phyloP scores from a whole-genome alignment of 2,329 filamentous ascomycete genomes.

The Emmonsiellopsis sp. region DNA sequence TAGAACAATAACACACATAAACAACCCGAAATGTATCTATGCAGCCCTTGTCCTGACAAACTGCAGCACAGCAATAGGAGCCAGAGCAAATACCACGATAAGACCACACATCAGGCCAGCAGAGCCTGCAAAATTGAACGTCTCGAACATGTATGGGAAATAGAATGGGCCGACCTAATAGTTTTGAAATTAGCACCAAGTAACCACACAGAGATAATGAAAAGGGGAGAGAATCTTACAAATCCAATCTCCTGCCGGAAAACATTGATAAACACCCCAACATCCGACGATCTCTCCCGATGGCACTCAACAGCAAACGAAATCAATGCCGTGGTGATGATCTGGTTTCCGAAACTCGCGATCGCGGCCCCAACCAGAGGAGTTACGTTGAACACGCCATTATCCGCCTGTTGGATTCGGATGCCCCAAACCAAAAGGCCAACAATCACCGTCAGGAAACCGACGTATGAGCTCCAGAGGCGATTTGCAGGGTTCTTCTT shows the following conservation, averaged over 20 bases:
- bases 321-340: slow-evolving; percentile 51
- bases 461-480: slow-evolving; percentile 49
- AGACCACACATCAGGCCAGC: slow-evolving; percentile 28
- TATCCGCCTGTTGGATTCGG: slow-evolving; percentile 35
- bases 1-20: neutral
- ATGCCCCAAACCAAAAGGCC: slow-evolving; percentile 48
- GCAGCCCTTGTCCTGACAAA: slow-evolving; percentile 2
- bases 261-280: slow-evolving; percentile 51
- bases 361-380: slow-evolving; percentile 47
- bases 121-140: slow-evolving; percentile 22
- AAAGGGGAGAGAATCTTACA: slow-evolving; percentile 6
- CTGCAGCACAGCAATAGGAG: slow-evolving; percentile 24
- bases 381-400: slow-evolving; percentile 45
- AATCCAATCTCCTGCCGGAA: slow-evolving; percentile 44
- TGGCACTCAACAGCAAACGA: slow-evolving; percentile 54
- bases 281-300: slow-evolving; percentile 40
- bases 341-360: slow-evolving; percentile 47
- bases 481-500: slow-evolving; percentile 41
- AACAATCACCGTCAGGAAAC: slow-evolving; percentile 40
- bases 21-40: neutral
- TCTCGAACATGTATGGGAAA: slow-evolving; percentile 32
- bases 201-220: neutral
- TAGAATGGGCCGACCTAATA: slow-evolving; percentile 19
- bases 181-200: neutral
- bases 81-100: slow-evolving; percentile 23